A percentile compares a stretch with the other conserved stretches of the same genome.
Conservation (phyloP, 345 rosid species). For the Rhodamnia argentea region DNA sequence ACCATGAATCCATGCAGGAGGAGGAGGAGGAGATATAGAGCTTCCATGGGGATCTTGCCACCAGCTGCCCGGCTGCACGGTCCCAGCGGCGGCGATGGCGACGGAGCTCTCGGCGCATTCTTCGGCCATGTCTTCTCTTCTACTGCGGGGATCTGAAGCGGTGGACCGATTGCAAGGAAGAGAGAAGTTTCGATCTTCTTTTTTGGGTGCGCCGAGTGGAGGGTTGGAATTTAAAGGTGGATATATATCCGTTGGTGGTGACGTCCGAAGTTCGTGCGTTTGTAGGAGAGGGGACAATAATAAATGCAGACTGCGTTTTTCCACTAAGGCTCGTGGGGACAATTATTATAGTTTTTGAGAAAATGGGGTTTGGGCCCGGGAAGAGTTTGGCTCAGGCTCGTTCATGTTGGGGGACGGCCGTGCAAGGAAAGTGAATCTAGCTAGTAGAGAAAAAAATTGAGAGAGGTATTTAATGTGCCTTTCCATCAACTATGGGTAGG, state of each 20-base stretch:
- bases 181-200: background rate
- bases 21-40: conserved; percentile 14
- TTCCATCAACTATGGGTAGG: background rate
- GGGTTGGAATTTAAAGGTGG: conserved; percentile 18
- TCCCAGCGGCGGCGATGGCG: conserved; percentile 9
- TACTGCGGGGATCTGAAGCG: background rate
- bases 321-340: conserved; percentile 46
- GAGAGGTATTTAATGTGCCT: background rate
- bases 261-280: conserved; percentile 10
- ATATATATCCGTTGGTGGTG: conserved; percentile 28
- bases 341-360: background rate
- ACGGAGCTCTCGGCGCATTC: conserved; percentile 38
- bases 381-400: background rate
- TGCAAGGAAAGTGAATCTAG: background rate
- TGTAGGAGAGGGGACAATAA: conserved; percentile 35
- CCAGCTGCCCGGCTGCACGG: conserved; percentile 5
- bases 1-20: conserved; percentile 27
- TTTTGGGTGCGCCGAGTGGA: conserved; percentile 17
- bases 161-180: background rate
- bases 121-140: conserved; percentile 23
- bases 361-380: background rate
- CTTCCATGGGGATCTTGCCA: conserved; percentile 64
- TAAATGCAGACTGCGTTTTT: conserved; percentile 51
- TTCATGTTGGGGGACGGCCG: background rate
- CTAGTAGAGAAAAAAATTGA: background rate